Evolutionary conservation across 2,329 filamentous ascomycete species (phyloP).

Genomic region (Corinectria fuckeliana): DNA sequence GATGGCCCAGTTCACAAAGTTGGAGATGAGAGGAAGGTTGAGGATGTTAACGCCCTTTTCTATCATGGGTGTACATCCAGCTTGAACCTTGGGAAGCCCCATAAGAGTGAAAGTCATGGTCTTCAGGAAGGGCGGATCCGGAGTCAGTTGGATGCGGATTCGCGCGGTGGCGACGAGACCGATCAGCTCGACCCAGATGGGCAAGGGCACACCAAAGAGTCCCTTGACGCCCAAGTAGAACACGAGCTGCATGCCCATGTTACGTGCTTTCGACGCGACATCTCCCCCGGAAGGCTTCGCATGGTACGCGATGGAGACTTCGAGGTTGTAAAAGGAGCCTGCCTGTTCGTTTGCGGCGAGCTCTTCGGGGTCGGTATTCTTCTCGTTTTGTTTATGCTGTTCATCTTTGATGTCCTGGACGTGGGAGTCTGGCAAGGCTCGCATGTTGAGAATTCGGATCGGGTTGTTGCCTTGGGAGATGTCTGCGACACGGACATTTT

Average conservation of each 20-base stretch:
- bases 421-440: conserved; percentile 79
- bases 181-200: conserved; percentile 88
- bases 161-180: conserved; percentile 89
- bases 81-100: conserved; percentile 88
- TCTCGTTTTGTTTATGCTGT: conserved; percentile 78
- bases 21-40: conserved; percentile 90
- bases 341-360: conserved; percentile 88
- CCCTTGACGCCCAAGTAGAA: conserved; percentile 93
- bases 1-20: conserved; percentile 97
- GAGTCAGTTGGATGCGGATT: conserved; percentile 82
- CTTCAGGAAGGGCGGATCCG: conserved; percentile 91
- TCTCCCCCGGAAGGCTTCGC: conserved; percentile 75
- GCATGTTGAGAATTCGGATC: conserved; percentile 83
- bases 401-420: conserved; percentile 83
- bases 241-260: conserved; percentile 96
- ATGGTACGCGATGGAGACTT: conserved; percentile 90
- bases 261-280: conserved; percentile 82
- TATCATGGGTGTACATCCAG: conserved; percentile 92
- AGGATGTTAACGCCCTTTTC: conserved; percentile 88
- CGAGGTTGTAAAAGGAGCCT: conserved; percentile 91
- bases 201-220: conserved; percentile 85
- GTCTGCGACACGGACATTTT: conserved; percentile 93
- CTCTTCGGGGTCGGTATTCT: conserved; percentile 85
- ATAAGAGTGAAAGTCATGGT: conserved; percentile 92
- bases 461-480: conserved; percentile 95